These are phyloP conservation scores for Cadophora sp. DNA, from an alignment of 2,329 filamentous ascomycete genomes.

Conservation along the genomic window DNA sequence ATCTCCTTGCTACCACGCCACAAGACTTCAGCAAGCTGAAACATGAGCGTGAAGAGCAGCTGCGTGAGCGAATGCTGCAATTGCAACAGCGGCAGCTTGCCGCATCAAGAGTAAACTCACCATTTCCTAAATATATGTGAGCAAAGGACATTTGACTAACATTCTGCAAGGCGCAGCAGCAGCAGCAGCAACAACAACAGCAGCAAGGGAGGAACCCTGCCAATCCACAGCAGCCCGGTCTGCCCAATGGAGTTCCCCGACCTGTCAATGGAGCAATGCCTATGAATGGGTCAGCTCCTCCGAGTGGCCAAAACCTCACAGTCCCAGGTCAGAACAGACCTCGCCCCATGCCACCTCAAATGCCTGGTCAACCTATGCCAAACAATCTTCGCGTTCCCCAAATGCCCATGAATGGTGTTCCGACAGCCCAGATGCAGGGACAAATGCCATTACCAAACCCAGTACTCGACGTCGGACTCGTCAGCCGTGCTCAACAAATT, in stretches of 20 bases:
- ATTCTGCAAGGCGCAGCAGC: slow-evolving; percentile 51
- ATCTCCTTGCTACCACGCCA: slow-evolving; percentile 68
- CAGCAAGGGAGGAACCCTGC: slow-evolving; percentile 33
- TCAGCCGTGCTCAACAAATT: slow-evolving; percentile 70
- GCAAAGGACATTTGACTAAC: slow-evolving; percentile 25
- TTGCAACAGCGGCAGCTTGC: slow-evolving; percentile 49
- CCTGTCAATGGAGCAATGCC: slow-evolving; percentile 33
- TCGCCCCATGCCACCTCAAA: slow-evolving; percentile 41
- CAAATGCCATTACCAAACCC: slow-evolving; percentile 63
- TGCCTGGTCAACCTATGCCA: slow-evolving; percentile 40
- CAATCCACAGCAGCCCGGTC: slow-evolving; percentile 37
- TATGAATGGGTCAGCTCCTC: slow-evolving; percentile 33
- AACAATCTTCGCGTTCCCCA: slow-evolving; percentile 47
- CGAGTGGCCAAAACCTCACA: slow-evolving; percentile 37
- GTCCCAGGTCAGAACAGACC: slow-evolving; percentile 43
- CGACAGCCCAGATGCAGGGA: slow-evolving; percentile 70
- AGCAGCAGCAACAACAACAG: slow-evolving; percentile 34
- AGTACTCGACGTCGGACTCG: slow-evolving; percentile 59
- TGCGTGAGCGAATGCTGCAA: slow-evolving; percentile 65
- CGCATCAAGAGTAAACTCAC: slow-evolving; percentile 59
- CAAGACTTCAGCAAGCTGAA: slow-evolving; percentile 90
- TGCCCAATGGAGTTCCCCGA: slow-evolving; percentile 24
- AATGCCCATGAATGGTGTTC: slow-evolving; percentile 67
- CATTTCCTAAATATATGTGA: slow-evolving; percentile 35
- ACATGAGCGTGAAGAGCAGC: slow-evolving; percentile 79